Evolutionary conservation across 2,329 filamentous ascomycete genomes (phyloP).

Genomic region (Colletotrichum sp.): DNA sequence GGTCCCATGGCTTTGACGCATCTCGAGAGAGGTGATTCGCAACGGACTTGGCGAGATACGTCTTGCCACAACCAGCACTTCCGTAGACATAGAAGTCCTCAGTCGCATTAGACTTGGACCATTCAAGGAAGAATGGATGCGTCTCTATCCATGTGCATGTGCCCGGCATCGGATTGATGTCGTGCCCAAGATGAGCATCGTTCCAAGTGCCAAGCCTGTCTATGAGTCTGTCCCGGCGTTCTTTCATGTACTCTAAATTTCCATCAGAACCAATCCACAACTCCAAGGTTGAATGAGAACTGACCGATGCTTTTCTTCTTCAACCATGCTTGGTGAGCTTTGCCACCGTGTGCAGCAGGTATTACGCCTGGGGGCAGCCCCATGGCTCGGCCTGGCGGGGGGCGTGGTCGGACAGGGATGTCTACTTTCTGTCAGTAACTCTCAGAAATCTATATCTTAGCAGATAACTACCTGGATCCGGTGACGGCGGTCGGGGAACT

Average conservation of each 20-base stretch:
- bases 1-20: neutral
- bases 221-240: neutral
- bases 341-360: neutral
- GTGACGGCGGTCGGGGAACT: neutral
- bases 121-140: constrained; percentile 15
- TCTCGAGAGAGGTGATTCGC: constrained; percentile 17
- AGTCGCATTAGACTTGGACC: constrained; percentile 14
- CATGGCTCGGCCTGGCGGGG: neutral
- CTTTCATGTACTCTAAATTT: neutral
- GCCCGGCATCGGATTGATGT: constrained; percentile 4
- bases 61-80: constrained; percentile 24
- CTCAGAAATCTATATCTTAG: neutral
- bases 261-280: neutral
- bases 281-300: neutral
- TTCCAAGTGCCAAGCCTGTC: neutral
- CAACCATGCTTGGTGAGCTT: neutral
- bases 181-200: neutral
- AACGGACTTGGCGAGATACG: constrained; percentile 25
- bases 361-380: neutral
- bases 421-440: neutral
- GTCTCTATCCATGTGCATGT: constrained; percentile 25
- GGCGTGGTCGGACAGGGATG: neutral
- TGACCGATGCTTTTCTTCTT: neutral
- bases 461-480: neutral
- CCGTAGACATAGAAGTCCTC: constrained; percentile 21